phyloP scores from a whole-genome alignment of 306 rosid genomes.

The Rosa persica region DNA sequence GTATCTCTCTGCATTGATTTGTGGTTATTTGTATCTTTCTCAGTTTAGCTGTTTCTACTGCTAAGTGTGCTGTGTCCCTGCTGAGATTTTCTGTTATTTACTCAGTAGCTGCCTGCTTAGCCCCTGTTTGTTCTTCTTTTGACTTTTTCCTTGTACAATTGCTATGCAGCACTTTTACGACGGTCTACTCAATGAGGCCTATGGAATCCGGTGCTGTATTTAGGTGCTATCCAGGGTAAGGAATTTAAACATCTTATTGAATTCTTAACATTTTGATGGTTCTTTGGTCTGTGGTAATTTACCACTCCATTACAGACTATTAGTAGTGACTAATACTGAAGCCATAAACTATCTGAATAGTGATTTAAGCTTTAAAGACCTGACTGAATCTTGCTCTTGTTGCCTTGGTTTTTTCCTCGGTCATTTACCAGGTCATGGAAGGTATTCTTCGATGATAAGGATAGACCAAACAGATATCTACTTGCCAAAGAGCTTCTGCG shows the following conservation, averaged over 20 bases:
- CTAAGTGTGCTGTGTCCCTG: background rate
- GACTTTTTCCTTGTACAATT: background rate
- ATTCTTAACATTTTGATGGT: background rate
- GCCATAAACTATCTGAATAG: background rate
- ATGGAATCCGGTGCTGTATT: slow-evolving; percentile 87
- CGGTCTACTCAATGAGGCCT: slow-evolving; percentile 89
- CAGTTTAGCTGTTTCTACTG: background rate
- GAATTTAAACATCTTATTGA: background rate
- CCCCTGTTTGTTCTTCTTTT: background rate
- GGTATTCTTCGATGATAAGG: slow-evolving; percentile 92
- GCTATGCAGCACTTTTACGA: slow-evolving; percentile 70
- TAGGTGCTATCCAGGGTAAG: slow-evolving; percentile 94
- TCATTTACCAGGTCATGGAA: slow-evolving; percentile 68
- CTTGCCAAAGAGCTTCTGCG: slow-evolving; percentile 75
- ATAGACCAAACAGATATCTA: slow-evolving; percentile 76
- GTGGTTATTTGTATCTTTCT: slow-evolving; percentile 10
- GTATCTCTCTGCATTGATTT: slow-evolving; percentile 13
- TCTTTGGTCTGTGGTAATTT: background rate
- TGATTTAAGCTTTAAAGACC: background rate
- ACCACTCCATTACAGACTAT: background rate
- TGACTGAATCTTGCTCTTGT: background rate
- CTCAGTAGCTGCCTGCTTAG: background rate
- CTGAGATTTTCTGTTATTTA: background rate
- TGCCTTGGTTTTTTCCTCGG: slow-evolving; percentile 27
- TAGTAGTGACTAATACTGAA: background rate